phyloP scores from a whole-genome alignment of 2,329 filamentous ascomycete species.

The Fusarium camptoceras region DNA sequence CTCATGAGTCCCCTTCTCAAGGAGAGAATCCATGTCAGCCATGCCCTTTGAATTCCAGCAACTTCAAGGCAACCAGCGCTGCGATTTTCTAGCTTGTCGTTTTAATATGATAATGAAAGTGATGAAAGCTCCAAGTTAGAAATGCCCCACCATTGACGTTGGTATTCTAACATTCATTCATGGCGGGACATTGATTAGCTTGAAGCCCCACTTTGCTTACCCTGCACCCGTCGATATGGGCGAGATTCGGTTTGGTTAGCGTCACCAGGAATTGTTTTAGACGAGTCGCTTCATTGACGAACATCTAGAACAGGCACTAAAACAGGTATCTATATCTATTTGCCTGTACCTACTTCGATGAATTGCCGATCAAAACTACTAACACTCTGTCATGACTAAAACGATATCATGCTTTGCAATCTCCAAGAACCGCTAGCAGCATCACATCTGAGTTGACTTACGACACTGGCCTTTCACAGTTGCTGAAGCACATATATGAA shows the following conservation, averaged over 20 bases:
- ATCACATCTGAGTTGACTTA: not conserved
- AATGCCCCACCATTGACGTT: slow-evolving; percentile 45
- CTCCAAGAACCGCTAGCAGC: not conserved
- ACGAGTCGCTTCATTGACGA: not conserved
- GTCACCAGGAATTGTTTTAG: not conserved
- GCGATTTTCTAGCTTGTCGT: slow-evolving; percentile 2
- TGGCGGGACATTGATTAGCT: slow-evolving; percentile 24
- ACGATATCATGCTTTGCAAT: not conserved
- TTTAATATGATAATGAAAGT: slow-evolving; percentile 14
- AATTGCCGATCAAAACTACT: not conserved
- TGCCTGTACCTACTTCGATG: no score
- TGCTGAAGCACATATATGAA: slow-evolving; percentile 25
- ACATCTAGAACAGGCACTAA: no score
- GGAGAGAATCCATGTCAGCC: slow-evolving; percentile 52
- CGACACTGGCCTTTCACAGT: not conserved
- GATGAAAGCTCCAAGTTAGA: slow-evolving; percentile 36
- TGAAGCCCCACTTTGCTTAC: slow-evolving; percentile 20
- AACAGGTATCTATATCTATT: no score
- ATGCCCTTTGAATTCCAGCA: slow-evolving; percentile 39
- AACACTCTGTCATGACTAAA: not conserved
- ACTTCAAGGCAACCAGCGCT: slow-evolving; percentile 9
- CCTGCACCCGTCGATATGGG: slow-evolving; percentile 5
- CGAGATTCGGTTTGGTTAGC: not conserved
- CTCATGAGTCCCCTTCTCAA: slow-evolving; percentile 40
- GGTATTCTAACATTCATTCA: slow-evolving; percentile 29